Percentiles rank a stretch among this genome's conserved stretches.
These are phyloP conservation scores for Ceratocystiopsis minuta DNA, from an alignment of 2,329 filamentous ascomycete species.

Conservation along the genomic window DNA sequence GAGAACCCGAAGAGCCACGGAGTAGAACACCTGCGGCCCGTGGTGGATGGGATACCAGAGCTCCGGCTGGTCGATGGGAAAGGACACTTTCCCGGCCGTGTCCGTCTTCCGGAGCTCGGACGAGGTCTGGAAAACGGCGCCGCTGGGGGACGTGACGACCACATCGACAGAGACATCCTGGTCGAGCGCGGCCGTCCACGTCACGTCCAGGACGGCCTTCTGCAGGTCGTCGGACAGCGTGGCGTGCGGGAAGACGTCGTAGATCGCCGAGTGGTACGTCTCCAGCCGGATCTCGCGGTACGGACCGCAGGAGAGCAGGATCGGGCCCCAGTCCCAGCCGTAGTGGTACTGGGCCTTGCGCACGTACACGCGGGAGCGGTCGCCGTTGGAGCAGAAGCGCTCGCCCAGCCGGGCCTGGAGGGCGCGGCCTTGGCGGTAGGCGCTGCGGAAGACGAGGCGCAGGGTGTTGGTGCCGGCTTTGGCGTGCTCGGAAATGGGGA, in stretches of 20 bases:
- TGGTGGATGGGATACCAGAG: constrained; percentile 5
- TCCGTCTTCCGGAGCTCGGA: background rate
- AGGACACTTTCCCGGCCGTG: background rate
- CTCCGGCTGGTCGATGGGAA: background rate
- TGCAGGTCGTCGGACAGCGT: background rate
- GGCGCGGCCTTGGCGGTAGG: too few species aligned
- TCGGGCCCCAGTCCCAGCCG: constrained; percentile 56
- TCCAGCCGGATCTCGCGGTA: constrained; percentile 53
- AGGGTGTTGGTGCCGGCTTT: too few species aligned
- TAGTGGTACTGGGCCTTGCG: constrained; percentile 55
- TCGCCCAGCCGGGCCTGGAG: too few species aligned
- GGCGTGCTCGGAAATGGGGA: too few species aligned
- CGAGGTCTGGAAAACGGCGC: background rate
- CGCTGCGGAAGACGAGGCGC: too few species aligned
- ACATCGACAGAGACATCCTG: background rate
- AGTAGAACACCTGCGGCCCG: constrained; percentile 4
- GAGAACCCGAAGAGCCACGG: background rate
- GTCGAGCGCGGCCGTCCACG: background rate
- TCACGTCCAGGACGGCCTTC: background rate
- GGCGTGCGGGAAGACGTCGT: constrained; percentile 9
- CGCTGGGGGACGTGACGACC: background rate
- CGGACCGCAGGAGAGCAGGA: constrained; percentile 41
- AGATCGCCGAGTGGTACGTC: constrained; percentile 34
- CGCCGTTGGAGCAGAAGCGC: too few species aligned
- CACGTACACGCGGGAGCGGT: constrained; percentile 13